Evolutionary conservation across 169 alveolate species (phyloP).

Genomic region (Eimeria praecox): DNA sequence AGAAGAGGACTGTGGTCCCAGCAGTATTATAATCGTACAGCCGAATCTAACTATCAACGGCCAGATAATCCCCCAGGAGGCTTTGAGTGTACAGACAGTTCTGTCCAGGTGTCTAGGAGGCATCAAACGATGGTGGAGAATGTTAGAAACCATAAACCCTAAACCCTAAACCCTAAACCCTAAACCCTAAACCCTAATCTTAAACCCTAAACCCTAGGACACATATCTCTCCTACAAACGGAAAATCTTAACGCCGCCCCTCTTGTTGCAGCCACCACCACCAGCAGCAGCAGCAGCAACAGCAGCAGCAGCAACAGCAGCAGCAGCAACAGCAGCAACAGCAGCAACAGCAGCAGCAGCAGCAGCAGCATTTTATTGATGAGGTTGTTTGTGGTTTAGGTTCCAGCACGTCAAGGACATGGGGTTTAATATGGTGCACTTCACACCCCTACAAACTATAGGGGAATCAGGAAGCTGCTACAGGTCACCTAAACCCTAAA

Average conservation of each 20-base stretch:
- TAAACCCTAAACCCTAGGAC: not conserved
- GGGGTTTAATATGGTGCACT: conserved; percentile 94
- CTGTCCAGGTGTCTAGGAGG: conserved; percentile 93
- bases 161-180: conserved; percentile 2
- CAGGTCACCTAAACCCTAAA: conserved; percentile 78
- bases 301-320: not conserved
- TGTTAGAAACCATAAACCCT: not conserved
- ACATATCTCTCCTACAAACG: too few species aligned
- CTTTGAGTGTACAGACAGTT: conserved; percentile 90
- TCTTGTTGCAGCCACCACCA: conserved; percentile 30
- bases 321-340: conserved; percentile 25
- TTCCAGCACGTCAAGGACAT: conserved; percentile 86
- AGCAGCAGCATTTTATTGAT: not conserved
- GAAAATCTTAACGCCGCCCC: too few species aligned
- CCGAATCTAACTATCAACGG: conserved; percentile 81
- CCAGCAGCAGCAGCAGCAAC: conserved; percentile 9
- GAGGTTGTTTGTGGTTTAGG: conserved; percentile 45
- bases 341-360: not conserved
- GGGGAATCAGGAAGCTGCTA: conserved; percentile 87
- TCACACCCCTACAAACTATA: conserved; percentile 88
- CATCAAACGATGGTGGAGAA: conserved; percentile 61
- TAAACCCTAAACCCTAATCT: not conserved
- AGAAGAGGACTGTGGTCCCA: not conserved
- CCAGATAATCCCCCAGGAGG: conserved; percentile 75
- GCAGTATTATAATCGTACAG: conserved; percentile 79